phyloP scores from a whole-genome alignment of 352 stramenopile genomes.

The Pelagophyceae sp. region DNA sequence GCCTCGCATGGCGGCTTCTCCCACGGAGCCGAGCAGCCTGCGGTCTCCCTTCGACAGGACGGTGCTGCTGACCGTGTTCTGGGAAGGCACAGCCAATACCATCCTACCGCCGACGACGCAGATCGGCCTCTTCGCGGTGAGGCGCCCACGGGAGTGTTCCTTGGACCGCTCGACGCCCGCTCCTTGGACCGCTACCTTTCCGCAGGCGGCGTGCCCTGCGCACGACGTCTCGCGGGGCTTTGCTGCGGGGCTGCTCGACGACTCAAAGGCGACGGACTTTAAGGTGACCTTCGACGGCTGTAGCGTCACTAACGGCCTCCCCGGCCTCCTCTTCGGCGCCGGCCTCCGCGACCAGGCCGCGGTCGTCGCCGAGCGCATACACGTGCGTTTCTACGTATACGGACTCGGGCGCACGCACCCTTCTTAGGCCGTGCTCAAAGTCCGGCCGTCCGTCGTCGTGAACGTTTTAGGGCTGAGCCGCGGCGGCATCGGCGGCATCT shows the following conservation, averaged over 20 bases:
- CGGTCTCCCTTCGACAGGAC: too few relatives aligned
- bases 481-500: slow-evolving; percentile 1
- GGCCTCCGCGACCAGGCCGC: not conserved
- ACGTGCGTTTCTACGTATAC: too few relatives aligned
- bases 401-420: too few relatives aligned
- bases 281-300: slow-evolving; percentile 9
- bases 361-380: not conserved
- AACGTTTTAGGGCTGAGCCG: slow-evolving; percentile 3
- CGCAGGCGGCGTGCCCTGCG: not conserved
- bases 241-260: not conserved
- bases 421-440: too few relatives aligned
- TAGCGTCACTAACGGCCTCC: not conserved
- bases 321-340: not conserved
- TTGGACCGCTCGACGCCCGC: too few relatives aligned
- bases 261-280: not conserved
- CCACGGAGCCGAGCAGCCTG: too few relatives aligned
- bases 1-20: too few relatives aligned
- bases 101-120: not conserved
- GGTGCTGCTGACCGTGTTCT: not conserved
- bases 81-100: not conserved
- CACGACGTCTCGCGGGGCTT: not conserved
- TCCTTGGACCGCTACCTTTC: too few relatives aligned
- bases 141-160: too few relatives aligned
- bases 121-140: not conserved
- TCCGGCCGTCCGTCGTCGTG: not conserved